phyloP scores from a whole-genome alignment of 108 stramenopile species.

The Pseudonitzschia delicatissima region DNA sequence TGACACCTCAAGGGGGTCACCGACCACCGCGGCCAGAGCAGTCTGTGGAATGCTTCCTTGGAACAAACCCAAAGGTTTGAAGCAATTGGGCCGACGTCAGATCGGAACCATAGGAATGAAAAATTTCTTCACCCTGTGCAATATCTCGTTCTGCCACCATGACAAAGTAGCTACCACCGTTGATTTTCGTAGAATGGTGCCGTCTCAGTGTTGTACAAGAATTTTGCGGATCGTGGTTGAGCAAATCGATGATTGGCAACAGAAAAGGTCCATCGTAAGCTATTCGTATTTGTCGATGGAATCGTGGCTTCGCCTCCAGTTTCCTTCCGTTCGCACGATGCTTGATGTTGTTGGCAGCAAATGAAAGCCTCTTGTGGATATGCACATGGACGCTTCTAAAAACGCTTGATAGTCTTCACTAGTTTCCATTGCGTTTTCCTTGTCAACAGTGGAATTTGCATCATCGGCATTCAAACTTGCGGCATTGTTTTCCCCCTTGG shows the following conservation, averaged over 20 bases:
- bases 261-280: slow-evolving; percentile 68
- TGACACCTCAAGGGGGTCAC: background rate
- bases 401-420: slow-evolving; percentile 40
- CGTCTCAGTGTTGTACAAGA: slow-evolving; percentile 61
- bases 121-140: slow-evolving; percentile 56
- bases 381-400: slow-evolving; percentile 57
- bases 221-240: slow-evolving; percentile 63
- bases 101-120: slow-evolving; percentile 69
- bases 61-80: slow-evolving; percentile 86
- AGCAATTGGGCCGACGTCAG: slow-evolving; percentile 69
- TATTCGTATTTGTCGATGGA: background rate
- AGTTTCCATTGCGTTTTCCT: slow-evolving; percentile 12
- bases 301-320: too few species aligned
- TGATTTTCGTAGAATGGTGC: slow-evolving; percentile 17
- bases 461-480: slow-evolving; percentile 1
- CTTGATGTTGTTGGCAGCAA: slow-evolving; percentile 7
- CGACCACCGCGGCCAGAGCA: background rate
- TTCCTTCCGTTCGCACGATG: background rate
- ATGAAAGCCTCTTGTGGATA: slow-evolving; percentile 83
- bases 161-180: slow-evolving; percentile 34
- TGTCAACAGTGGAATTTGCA: background rate
- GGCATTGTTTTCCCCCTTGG: background rate
- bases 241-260: slow-evolving; percentile 75
- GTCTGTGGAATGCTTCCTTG: slow-evolving; percentile 3
- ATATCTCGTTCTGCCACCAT: slow-evolving; percentile 80